Evolutionary conservation across 139 green algal species (phyloP), one percentile per base, ranked within the genome.

Genomic region (Picochlorum costavermella): DNA sequence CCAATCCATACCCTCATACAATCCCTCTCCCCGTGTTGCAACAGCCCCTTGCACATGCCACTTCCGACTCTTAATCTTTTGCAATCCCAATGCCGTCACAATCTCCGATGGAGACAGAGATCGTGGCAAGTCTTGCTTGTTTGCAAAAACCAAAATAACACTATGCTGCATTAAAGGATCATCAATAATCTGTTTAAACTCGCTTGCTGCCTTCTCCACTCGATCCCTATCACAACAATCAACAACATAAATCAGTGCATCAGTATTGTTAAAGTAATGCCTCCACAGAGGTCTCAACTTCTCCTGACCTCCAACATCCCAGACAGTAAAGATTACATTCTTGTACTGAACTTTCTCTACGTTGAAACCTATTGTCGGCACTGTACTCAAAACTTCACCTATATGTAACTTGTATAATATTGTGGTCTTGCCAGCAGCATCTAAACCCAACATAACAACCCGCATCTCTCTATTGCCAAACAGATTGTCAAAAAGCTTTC

Each of bases 401-500:
- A 98, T 95, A 58, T 98, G 92, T 65, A 98, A 82, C 76, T 98
- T 97, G 74, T 98, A 98, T 30, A 98, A 76, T 51, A 98, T 79
- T 9, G 93, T 98, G 4, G 93, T 98, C 75, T 98, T 98, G 37
- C 93, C 93, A 5, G 92, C 92, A 33, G 93, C 92, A 63, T 98
- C 93, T 46, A 98, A 81, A 77, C 71, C 93, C 3, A 94, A 71
- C 85, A 92, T 90, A 48, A 89, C 84, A 14, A 96, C 92, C 25
- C 92, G 76, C 90, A 97, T 96, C 71, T 98, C 92, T 60, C 79
- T 77, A 65, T 83, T 92, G 43, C 89, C 88, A 68, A 92, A 96
- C 16, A 96, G 56, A 17, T 55, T 76, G 44, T 95, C 88, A 16
- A 95, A 88, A 61, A 89, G 63, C 40, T 89, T 89, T 1, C 78